Base-by-base conservation (phyloP, 148 eudicot species). In the Heliosperma pusillum region DNA sequence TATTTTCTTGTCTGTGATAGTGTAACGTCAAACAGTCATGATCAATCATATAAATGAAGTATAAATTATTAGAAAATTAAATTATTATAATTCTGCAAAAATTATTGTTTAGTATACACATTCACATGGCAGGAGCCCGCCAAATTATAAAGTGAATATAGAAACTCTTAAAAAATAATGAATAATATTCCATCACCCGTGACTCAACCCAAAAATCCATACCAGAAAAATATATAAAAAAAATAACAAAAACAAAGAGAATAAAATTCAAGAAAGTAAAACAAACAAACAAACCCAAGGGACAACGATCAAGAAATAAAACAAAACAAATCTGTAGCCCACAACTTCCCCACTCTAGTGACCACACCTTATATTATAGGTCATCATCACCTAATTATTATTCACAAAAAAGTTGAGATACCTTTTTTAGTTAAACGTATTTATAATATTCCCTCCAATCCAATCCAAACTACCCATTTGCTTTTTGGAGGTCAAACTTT, bases 251-350 rank as follows among this genome's bases (percentile, higher is more conserved):
- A 76, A 76, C 83, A 76, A 81, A 81, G 83, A 72, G 83, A 81
- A 81, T 81, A 81, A 76, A 81, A 66, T 50, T 66, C 52, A 76
- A 72, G 70, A 64, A 76, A 76, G 61, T 76, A 73, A 81, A 81
- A 81, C 83, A 81, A 81, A 72, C 45, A 80, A 76, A 81, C 80
- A 81, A 79, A 75, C 72, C 79, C 83, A 81, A 81, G 74, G 44
- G 80, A 81, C 80, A 81, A 76, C 74, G 44, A 72, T 69, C 83
- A 81, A 66, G 24, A 52, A 24, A 76, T 66, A 81, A 81, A 81
- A 76, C 80, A 81, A 81, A 55, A 47, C 42, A 65, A 30, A 57
- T 59, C 45, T 59, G 71, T 77, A 76, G 80, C 83, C 80, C 80
- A 81, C 83, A 72, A 72, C 57, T 61, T 52, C 47, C 68, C 74